Conservation (phyloP, 2,329 filamentous ascomycete genomes). For the Westerdykella aurantiaca region DNA sequence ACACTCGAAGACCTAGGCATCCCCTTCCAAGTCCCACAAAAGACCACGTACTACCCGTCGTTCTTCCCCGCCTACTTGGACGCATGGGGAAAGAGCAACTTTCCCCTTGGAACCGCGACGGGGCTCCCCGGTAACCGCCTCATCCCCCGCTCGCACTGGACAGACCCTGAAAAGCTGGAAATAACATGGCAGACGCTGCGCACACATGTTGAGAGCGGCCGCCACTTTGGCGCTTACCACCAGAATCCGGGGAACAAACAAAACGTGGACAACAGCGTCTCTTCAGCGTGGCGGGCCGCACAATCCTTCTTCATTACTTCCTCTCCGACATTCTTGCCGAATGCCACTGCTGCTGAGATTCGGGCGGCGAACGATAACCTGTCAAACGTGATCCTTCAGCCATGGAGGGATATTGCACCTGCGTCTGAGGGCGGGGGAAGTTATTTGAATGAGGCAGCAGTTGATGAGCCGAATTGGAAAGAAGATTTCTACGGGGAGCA, state of each 20-base stretch:
- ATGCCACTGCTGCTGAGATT: conserved; percentile 21
- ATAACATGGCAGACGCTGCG: conserved; percentile 21
- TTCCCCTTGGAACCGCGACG: conserved; percentile 24
- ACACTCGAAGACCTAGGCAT: conserved; percentile 16
- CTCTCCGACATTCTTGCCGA: conserved; percentile 13
- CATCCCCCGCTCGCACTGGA: conserved; percentile 30
- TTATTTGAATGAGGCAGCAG: conserved; percentile 39
- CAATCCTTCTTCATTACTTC: conserved; percentile 18
- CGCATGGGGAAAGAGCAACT: conserved; percentile 20
- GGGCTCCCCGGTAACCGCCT: conserved; percentile 32
- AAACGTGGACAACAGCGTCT: conserved; percentile 22
- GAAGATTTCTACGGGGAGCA: conserved; percentile 38
- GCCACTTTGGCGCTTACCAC: conserved; percentile 21
- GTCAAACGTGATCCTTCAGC: conserved; percentile 17
- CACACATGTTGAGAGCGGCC: conserved; percentile 17
- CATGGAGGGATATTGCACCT: conserved; percentile 10
- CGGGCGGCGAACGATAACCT: conserved; percentile 13
- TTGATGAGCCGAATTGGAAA: conserved; percentile 38
- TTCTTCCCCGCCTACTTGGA: conserved; percentile 28
- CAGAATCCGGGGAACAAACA: conserved; percentile 15
- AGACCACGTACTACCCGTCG: conserved; percentile 19
- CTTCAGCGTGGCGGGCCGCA: conserved; percentile 27
- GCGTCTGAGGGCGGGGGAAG: conserved; percentile 20
- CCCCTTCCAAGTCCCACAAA: conserved; percentile 14
- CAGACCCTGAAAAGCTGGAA: conserved; percentile 19